Evolutionary conservation across 2,329 filamentous ascomycete genomes (phyloP), one percentile per base, ranked within the genome.

Genomic region (Neofusicoccum cordaticola): DNA sequence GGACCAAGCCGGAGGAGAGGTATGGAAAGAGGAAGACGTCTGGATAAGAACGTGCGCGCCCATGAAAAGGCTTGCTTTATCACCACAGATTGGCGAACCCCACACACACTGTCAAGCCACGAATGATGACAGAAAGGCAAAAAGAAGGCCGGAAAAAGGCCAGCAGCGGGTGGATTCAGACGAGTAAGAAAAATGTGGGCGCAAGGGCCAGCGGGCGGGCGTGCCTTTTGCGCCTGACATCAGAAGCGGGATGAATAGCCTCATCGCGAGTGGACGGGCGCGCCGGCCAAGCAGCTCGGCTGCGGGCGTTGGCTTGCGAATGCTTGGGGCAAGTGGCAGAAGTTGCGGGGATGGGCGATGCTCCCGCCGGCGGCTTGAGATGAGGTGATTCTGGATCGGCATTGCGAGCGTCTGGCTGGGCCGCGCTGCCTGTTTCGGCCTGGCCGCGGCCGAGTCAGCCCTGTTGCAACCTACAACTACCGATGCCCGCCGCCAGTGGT

Each of bases 341-440:
- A 45, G 39, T 45, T 60, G 56, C 53, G 53, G 56, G 56, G 56
- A 22, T 47, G n/a, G 45, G 3, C 41, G 27, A 22, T 19, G 17
- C 22, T 47, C n/a, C 41, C 27, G 56, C 47, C 39, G 56, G 42
- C 27, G 41, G 56, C 56, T 48, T 31, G 56, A 17, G 56, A 60
- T 60, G 56, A 60, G 9, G 56, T 60, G 56, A 60, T 60, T 60
- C n/a, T 60, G 56, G 56, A 60, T 60, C 56, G 56, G 42, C 56
- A 60, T 60, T 60, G 56, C 56, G 56, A 60, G 13, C 56, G 31
- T 37, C 22, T 34, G 17, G 13, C n/a, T 19, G 15, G 27, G 27
- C 35, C 42, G 56, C 56, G n/a, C 42, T 60, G 7, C 56, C 56
- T 37, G 27, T 47, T 60, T 27, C 27, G 56, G 56, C n/a, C 7